Conservation (phyloP, 768 basidiomycete genomes). For the Mrakia gelida region DNA sequence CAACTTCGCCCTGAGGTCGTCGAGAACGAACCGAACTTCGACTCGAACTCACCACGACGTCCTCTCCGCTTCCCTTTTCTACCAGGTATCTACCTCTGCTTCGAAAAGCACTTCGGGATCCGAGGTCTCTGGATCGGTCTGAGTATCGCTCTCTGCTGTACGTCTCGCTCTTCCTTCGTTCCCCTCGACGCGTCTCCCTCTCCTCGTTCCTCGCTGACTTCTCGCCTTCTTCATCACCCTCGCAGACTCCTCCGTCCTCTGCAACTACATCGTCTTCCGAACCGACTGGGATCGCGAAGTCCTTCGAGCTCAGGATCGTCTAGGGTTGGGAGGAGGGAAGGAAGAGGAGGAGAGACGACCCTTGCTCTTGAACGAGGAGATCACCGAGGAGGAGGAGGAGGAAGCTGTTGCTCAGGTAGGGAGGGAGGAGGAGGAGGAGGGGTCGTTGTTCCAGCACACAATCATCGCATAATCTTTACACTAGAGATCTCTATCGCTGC, state of each 20-base stretch:
- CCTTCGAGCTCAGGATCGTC: not conserved
- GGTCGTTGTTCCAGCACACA: no score
- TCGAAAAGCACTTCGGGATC: conserved; percentile 56
- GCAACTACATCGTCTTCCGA: conserved; percentile 15
- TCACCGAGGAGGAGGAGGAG: not conserved
- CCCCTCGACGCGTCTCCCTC: no score
- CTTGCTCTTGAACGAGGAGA: not conserved
- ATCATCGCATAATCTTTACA: no score
- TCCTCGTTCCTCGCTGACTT: not conserved
- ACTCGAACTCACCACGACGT: no score
- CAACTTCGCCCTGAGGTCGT: no score
- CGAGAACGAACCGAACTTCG: no score
- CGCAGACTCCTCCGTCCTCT: conserved; percentile 10
- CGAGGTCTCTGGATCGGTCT: conserved; percentile 82
- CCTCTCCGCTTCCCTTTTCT: no score
- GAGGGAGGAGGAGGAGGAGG: no score
- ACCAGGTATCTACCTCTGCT: conserved; percentile 66
- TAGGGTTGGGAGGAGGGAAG: conserved; percentile 7
- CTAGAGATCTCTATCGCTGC: no score
- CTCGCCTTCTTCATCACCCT: not conserved
- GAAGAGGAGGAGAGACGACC: conserved; percentile 7
- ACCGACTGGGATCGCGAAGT: conserved; percentile 25
- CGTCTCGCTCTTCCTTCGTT: not conserved
- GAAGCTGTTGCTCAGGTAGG: not conserved
- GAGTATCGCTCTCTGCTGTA: conserved; percentile 18